Evolutionary conservation across 768 basidiomycete species (phyloP).

Genomic region (Lactarius trivialis): DNA sequence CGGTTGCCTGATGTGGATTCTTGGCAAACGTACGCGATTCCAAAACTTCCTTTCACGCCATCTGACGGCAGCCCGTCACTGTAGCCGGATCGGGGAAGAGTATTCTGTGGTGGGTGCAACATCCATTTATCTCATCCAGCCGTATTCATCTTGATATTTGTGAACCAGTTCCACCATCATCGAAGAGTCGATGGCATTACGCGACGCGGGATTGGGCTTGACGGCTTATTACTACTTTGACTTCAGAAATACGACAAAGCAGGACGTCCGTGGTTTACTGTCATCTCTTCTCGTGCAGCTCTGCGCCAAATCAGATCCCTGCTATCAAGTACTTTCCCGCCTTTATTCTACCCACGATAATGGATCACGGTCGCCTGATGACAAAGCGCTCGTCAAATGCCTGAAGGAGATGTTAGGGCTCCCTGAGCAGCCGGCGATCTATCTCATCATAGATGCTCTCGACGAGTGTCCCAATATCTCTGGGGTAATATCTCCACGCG

Average conservation of each 20-base stretch:
- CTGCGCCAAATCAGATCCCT: not conserved
- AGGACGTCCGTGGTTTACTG: not conserved
- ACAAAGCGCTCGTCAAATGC: not conserved
- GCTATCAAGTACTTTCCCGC: not conserved
- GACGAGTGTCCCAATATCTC: constrained; percentile 8
- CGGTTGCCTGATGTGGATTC: not conserved
- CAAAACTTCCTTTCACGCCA: rapidly evolving
- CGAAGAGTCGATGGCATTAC: not conserved
- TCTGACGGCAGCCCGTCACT: not conserved
- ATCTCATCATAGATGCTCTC: constrained; percentile 2
- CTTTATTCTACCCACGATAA: not conserved
- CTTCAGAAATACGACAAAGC: not conserved
- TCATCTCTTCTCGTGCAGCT: not conserved
- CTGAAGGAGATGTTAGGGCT: not conserved
- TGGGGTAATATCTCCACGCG: not conserved
- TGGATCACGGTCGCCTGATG: not conserved
- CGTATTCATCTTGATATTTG: not conserved
- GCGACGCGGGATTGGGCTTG: not conserved
- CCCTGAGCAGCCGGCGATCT: not conserved
- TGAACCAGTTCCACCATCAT: not conserved
- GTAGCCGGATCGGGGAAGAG: not conserved
- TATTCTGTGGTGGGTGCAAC: not conserved
- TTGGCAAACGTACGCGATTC: not conserved
- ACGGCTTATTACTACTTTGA: constrained; percentile 2
- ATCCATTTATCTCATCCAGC: rapidly evolving